These are phyloP conservation scores for Dentipellis fragilis DNA, from an alignment of 768 basidiomycete species.

Conservation along the genomic window DNA sequence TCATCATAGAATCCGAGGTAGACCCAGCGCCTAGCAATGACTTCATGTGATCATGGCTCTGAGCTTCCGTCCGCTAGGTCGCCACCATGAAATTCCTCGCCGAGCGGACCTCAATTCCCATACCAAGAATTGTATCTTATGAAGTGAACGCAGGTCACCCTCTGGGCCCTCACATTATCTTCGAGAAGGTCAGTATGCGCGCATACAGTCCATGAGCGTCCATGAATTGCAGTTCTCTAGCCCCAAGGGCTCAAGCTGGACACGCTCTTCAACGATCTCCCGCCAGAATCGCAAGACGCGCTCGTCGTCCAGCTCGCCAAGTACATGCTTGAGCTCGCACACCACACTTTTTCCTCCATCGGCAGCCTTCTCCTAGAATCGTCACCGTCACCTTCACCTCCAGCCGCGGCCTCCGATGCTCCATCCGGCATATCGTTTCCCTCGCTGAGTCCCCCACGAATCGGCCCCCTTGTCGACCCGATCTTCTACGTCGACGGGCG, in stretches of 20 bases:
- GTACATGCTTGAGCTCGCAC: conserved; percentile 22
- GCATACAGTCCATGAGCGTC: not conserved
- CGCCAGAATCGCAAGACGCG: conserved; percentile 15
- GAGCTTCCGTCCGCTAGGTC: conserved; percentile 10
- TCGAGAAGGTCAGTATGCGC: conserved; percentile 17
- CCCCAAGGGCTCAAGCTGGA: conserved; percentile 19
- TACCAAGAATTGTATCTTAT: conserved; percentile 15
- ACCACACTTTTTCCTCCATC: conserved; percentile 18
- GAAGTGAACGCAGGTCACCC: conserved; percentile 6
- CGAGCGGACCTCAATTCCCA: conserved; percentile 20
- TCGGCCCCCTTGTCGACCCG: conserved; percentile 14
- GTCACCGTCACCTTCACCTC: not conserved
- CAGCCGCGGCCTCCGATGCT: not conserved
- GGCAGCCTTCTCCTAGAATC: conserved; percentile 17
- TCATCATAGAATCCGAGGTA: conserved; percentile 16
- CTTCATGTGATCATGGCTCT: not conserved
- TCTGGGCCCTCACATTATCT: conserved; percentile 16
- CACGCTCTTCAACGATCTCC: conserved; percentile 18
- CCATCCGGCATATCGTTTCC: conserved; percentile 13
- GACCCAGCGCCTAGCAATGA: not conserved
- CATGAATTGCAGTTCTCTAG: conserved; percentile 8
- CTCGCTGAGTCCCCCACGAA: conserved; percentile 1
- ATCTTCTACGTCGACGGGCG: conserved; percentile 22
- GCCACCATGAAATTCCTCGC: conserved; percentile 21
- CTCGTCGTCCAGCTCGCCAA: conserved; percentile 20